Base-by-base conservation (phyloP, 352 stramenopile species). In the Globisporangium nunn region DNA sequence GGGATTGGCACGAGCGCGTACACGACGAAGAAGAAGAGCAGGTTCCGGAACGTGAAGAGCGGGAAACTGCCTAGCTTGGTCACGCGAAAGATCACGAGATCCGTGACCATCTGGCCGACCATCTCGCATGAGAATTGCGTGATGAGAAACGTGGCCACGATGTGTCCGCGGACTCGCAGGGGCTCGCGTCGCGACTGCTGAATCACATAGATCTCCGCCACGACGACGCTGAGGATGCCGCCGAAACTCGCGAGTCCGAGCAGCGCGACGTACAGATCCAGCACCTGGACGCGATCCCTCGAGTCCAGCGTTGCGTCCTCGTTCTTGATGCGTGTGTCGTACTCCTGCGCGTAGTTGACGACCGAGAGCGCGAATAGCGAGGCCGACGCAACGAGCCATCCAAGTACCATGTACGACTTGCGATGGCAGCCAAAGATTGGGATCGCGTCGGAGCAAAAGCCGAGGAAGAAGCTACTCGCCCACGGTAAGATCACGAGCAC, bases 391-490 rank as follows among this genome's bases (percentile, higher is more conserved):
- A 78, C 43, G 17, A 61, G 31, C 78, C 78, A 87, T 6, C 67
- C 78, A 17, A 67, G 33, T 3, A 88, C 58, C 33, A 87, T 78
- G 61, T 87, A 88, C 3, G 68, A 31, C 55, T 86, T 86, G 8
- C 78, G 67, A 41, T 75, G 58, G 29, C 61, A 65, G n/a, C 69
- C 71, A 14, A 82, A 52, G 39, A 88, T 50, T 0, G 75, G 63
- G 11, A 81, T 45, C 7, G 65, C 56, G 57, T 88, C 78, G 1
- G 78, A 85, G 43, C 82, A 52, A 47, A 87, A 85, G 18, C 76
- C 74, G 46, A 72, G 60, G 1, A 79, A 39, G 23, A 81, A 81
- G 49, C 55, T 79, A 57, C 70, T 77, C 35, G 70, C 77, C 74
- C 74, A 84, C 7, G 73, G 71, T 31, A 80, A 46, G 37, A 74